These are phyloP conservation scores for Coix lacrymajobi DNA, from an alignment of 176 grass and related monocot genomes.

Conservation along the genomic window DNA sequence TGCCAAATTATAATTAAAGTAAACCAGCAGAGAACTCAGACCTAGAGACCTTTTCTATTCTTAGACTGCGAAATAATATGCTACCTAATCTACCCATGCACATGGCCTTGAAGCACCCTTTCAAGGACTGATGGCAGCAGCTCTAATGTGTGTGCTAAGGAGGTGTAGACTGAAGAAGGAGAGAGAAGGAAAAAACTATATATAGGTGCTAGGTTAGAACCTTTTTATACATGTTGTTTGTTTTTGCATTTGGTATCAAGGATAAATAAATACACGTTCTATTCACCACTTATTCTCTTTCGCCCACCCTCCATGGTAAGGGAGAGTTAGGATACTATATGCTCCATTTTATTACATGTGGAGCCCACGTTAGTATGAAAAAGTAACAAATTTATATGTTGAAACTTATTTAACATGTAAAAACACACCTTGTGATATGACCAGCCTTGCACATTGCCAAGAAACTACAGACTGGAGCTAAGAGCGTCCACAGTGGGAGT, in stretches of 20 bases:
- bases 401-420: not conserved
- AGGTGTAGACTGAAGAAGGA: not conserved
- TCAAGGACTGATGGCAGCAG: not conserved
- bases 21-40: conserved; percentile 29
- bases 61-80: conserved; percentile 20
- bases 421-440: not conserved
- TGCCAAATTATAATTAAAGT: conserved; percentile 46
- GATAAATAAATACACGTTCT: not conserved
- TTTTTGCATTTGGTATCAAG: not conserved
- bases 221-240: not conserved
- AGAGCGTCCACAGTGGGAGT: no score
- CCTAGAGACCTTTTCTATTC: conserved; percentile 28
- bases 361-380: not conserved
- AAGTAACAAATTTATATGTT: not conserved
- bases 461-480: not conserved
- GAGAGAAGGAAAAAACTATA: not conserved
- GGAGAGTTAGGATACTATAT: not conserved
- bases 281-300: not conserved
- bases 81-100: conserved; percentile 27
- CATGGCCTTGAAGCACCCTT: conserved; percentile 31
- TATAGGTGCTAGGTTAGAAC: not conserved
- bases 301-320: not conserved
- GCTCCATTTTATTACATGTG: not conserved
- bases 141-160: not conserved
- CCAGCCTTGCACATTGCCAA: not conserved